Percentiles rank a stretch among this genome's conserved stretches.
Conservation (phyloP, 2,329 filamentous ascomycete genomes). For the Fusarium duplospermum region DNA sequence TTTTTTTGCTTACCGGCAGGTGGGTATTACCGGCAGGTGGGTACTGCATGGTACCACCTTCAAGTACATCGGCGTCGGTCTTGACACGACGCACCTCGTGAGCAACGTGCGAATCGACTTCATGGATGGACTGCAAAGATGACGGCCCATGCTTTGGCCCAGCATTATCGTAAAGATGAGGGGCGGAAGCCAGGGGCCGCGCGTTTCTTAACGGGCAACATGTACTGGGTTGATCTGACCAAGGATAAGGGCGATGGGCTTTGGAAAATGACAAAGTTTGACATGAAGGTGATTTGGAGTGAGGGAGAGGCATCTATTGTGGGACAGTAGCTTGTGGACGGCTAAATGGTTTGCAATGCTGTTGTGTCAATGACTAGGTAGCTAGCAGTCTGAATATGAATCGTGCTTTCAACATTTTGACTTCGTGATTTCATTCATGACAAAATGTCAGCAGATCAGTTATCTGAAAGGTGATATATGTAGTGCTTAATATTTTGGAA, state of each 20-base stretch:
- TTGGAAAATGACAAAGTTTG: slow-evolving; percentile 19
- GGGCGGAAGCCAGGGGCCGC: slow-evolving; percentile 1
- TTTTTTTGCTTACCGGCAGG: too few relatives aligned
- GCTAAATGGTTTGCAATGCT: too few relatives aligned
- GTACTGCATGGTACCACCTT: too few relatives aligned
- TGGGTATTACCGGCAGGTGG: too few relatives aligned
- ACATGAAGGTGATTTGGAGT: slow-evolving; percentile 12
- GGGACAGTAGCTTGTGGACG: not conserved
- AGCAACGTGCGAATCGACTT: slow-evolving; percentile 15
- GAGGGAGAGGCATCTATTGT: slow-evolving; percentile 3
- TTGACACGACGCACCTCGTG: slow-evolving; percentile 13
- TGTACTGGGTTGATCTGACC: slow-evolving; percentile 10
- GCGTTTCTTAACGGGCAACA: slow-evolving; percentile 12
- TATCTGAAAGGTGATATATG: too few relatives aligned
- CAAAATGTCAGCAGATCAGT: too few relatives aligned
- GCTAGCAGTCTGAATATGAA: too few relatives aligned
- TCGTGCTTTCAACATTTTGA: too few relatives aligned
- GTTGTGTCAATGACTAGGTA: too few relatives aligned
- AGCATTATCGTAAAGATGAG: slow-evolving; percentile 14
- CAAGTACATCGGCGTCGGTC: not conserved
- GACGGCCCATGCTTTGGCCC: slow-evolving; percentile 13
- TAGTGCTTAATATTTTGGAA: too few relatives aligned
- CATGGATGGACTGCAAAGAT: slow-evolving; percentile 6
- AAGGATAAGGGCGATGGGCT: slow-evolving; percentile 12
- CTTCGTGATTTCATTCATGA: too few relatives aligned